These are phyloP conservation scores for Elsinoe batatas DNA, from an alignment of 2,329 filamentous ascomycete genomes.

Conservation along the genomic window DNA sequence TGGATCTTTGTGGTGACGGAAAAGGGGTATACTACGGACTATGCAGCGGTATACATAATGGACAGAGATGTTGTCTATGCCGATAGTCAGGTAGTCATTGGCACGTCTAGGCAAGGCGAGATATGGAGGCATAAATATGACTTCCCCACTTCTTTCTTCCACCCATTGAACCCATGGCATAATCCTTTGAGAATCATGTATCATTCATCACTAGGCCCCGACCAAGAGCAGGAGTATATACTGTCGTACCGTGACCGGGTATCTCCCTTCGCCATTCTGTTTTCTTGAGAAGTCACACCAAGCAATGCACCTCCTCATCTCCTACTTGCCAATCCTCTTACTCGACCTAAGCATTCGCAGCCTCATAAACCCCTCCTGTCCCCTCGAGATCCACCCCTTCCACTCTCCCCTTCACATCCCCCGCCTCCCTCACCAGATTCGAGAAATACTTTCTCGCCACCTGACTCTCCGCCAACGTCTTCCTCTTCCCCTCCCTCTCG, in stretches of 20 bases:
- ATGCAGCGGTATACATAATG: slow-evolving; percentile 2
- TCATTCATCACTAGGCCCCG: not conserved
- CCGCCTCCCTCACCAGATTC: slow-evolving; percentile 62
- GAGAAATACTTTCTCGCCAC: slow-evolving; percentile 83
- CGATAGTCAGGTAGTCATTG: not conserved
- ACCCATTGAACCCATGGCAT: not conserved
- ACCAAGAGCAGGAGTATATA: not conserved
- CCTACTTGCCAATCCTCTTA: no score
- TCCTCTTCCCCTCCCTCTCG: slow-evolving; percentile 63
- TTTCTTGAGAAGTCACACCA: not conserved
- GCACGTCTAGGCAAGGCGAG: not conserved
- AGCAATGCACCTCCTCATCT: not conserved
- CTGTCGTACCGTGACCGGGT: not conserved
- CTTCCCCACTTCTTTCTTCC: not conserved
- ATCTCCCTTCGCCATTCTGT: not conserved
- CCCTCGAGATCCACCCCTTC: slow-evolving; percentile 44
- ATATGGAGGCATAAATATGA: not conserved
- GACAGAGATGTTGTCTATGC: not conserved
- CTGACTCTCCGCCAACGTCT: slow-evolving; percentile 73
- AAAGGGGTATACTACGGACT: not conserved
- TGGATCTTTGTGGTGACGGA: not conserved
- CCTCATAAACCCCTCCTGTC: slow-evolving; percentile 28
- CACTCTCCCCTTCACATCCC: slow-evolving; percentile 40
- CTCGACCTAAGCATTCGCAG: not conserved
- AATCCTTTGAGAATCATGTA: no score